phyloP scores from a whole-genome alignment of 2,329 filamentous ascomycete species.

The Blastomyces parvus region DNA sequence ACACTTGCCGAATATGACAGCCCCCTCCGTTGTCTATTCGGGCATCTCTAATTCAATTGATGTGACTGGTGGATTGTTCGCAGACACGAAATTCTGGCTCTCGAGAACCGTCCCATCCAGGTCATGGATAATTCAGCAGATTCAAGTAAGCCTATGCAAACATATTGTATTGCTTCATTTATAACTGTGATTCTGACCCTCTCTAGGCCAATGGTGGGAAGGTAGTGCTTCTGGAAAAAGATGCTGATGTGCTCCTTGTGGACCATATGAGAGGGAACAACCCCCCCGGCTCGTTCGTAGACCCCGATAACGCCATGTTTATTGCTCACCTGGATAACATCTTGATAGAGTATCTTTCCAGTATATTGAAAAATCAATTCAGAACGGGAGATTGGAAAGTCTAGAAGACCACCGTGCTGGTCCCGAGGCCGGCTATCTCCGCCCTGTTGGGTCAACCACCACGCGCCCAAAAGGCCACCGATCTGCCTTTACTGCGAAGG shows the following conservation, averaged over 20 bases:
- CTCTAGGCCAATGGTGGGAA: conserved; percentile 45
- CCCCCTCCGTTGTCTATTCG: conserved; percentile 6
- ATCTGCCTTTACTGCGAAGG: conserved; percentile 32
- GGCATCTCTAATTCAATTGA: conserved; percentile 14
- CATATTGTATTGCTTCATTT: background rate
- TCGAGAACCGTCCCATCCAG: conserved; percentile 46
- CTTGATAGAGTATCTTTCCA: conserved; percentile 44
- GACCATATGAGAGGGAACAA: conserved; percentile 45
- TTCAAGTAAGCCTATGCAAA: conserved; percentile 29
- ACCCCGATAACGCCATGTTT: conserved; percentile 3
- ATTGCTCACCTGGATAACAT: conserved; percentile 10
- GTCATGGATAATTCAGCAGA: conserved; percentile 38
- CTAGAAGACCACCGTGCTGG: conserved; percentile 41
- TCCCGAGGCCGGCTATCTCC: conserved; percentile 33
- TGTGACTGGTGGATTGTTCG: conserved; percentile 36
- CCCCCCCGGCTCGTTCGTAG: conserved; percentile 40
- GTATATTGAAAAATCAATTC: conserved; percentile 48
- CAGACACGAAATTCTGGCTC: conserved; percentile 50
- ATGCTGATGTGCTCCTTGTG: conserved; percentile 50
- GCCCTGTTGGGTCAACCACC: conserved; percentile 37
- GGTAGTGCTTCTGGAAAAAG: conserved; percentile 44
- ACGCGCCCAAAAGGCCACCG: conserved; percentile 28
- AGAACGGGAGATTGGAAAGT: conserved; percentile 40
- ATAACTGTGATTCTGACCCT: conserved; percentile 9
- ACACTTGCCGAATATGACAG: background rate